Evolutionary conservation across 148 eudicot genomes (phyloP).

Genomic region (Selenicereus undatus): DNA sequence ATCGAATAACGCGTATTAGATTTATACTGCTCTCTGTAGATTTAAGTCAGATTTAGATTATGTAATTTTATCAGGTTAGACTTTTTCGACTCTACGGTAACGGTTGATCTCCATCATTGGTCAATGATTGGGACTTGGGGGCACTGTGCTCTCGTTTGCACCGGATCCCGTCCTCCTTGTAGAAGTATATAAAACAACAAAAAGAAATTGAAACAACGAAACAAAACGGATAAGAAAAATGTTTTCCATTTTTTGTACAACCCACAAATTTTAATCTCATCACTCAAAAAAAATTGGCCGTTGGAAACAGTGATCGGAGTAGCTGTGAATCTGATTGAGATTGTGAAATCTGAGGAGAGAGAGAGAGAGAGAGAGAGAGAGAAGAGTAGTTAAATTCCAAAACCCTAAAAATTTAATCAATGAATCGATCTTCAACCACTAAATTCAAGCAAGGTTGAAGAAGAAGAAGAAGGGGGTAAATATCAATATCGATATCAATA

Average conservation of each 20-base stretch:
- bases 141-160: neutral
- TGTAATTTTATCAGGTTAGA: too few species aligned
- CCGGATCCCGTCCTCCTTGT: neutral
- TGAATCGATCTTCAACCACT: neutral
- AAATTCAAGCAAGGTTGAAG: neutral
- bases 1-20: too few species aligned
- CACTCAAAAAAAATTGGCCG: constrained; percentile 29
- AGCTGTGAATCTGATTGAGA: neutral
- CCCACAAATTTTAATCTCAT: constrained; percentile 30
- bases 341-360: constrained; percentile 11
- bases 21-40: too few species aligned
- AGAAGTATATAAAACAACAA: constrained; percentile 13
- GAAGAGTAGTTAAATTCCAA: neutral
- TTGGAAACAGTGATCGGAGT: constrained; percentile 27
- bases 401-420: constrained; percentile 30
- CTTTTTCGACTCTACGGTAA: too few species aligned
- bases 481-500: neutral
- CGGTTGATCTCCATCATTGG: too few species aligned
- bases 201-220: neutral
- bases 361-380: too few species aligned
- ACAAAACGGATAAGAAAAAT: neutral
- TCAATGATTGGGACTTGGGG: neutral
- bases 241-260: constrained; percentile 6
- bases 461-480: neutral
- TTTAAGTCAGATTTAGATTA: too few species aligned